Percentiles rank a stretch among this genome's conserved stretches.
phyloP scores from a whole-genome alignment of 2,329 filamentous ascomycete species.

The Coniosporium tulheliwenetii region DNA sequence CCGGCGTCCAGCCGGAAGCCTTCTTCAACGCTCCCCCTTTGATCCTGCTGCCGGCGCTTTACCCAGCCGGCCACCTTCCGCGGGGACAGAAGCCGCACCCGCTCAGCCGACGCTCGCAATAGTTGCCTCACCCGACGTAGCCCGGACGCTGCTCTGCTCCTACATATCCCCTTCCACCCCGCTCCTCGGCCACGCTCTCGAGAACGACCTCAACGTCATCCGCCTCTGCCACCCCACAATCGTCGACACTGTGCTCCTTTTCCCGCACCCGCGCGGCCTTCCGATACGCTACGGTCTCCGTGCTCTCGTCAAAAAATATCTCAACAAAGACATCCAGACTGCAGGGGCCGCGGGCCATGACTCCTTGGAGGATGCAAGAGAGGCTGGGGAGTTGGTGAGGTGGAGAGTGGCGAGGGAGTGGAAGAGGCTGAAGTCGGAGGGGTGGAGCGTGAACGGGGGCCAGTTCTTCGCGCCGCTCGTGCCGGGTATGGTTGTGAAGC shows the following conservation, averaged over 20 bases:
- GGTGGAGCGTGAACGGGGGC: conserved; percentile 48
- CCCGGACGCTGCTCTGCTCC: conserved; percentile 62
- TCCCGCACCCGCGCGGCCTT: conserved; percentile 60
- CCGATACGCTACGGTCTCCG: conserved; percentile 70
- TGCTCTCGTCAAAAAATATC: conserved; percentile 49
- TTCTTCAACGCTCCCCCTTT: conserved; percentile 33
- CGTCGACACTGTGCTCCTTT: conserved; percentile 75
- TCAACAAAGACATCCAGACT: conserved; percentile 67
- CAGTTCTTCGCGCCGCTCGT: conserved; percentile 10
- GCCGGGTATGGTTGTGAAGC: not conserved
- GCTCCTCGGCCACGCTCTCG: conserved; percentile 81
- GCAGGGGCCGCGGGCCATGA: conserved; percentile 62
- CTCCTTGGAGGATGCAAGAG: conserved; percentile 77
- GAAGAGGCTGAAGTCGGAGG: conserved; percentile 47
- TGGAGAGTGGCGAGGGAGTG: conserved; percentile 56
- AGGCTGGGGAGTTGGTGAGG: conserved; percentile 73
- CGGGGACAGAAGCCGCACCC: conserved; percentile 2
- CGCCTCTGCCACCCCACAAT: conserved; percentile 74
- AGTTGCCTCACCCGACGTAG: conserved; percentile 57
- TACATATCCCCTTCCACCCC: conserved; percentile 64
- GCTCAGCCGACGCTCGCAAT: conserved; percentile 41
- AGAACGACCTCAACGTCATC: conserved; percentile 82
- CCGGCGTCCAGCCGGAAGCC: conserved; percentile 68
- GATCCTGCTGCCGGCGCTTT: conserved; percentile 5
- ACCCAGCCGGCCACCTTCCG: conserved; percentile 2